Evolutionary conservation across 106 monocot genomes (phyloP).

Genomic region (Allium sativum): DNA sequence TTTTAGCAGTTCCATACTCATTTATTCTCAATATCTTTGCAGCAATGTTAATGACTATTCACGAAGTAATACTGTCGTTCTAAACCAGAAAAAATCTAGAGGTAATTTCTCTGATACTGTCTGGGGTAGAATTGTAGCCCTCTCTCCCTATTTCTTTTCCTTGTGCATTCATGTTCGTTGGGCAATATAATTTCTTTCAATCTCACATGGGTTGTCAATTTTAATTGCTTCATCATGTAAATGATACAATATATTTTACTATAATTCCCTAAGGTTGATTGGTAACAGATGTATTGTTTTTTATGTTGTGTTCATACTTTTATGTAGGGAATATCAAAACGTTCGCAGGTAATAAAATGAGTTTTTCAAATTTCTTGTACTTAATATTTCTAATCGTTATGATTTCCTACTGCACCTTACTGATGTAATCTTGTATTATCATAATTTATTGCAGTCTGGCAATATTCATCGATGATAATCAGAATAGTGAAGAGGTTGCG

Average conservation of each 20-base stretch:
- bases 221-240: no score
- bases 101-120: constrained; percentile 22
- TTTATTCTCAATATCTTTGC: constrained; percentile 10
- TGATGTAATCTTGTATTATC: constrained; percentile 3
- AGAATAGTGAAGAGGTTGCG: constrained; percentile 54
- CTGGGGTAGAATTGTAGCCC: background rate
- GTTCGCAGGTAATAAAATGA: constrained; percentile 69
- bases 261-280: background rate
- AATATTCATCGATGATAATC: constrained; percentile 96
- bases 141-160: background rate
- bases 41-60: constrained; percentile 95
- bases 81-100: constrained; percentile 65
- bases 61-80: constrained; percentile 58
- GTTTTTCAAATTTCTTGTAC: background rate
- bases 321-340: constrained; percentile 77
- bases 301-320: constrained; percentile 4
- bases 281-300: background rate
- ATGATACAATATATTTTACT: no score
- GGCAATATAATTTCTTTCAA: background rate
- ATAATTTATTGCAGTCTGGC: constrained; percentile 53
- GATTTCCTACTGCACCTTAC: background rate
- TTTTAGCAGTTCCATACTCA: background rate
- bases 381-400: no score
- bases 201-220: background rate
- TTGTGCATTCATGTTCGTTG: background rate